Evolutionary conservation across 306 rosid species (phyloP), one percentile per base, ranked within the genome.

Genomic region (Alnus glutinosa): DNA sequence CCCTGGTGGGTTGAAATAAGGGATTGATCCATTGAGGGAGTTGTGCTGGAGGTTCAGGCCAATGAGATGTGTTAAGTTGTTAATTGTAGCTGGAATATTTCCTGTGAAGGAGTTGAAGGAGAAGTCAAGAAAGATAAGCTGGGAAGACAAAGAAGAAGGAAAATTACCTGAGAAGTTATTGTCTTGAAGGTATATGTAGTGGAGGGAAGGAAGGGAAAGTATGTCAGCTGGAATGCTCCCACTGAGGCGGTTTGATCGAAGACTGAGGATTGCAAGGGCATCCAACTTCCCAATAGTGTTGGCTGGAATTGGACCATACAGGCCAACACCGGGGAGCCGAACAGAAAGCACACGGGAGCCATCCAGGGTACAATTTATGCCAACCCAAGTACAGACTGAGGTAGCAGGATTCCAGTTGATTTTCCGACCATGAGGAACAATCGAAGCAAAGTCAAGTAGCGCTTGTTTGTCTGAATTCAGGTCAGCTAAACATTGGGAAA

Each of bases 101-200:
- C 98, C 97, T 0, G 86, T 90, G 76, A 94, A 84, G 55, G 83
- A 85, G 89, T 94, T 94, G 80, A 80, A 73, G n/a, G 98, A 92
- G 75, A 94, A 78, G 85, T 94, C 97, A 63, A 94, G 94, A 64
- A 87, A 52, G 32, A 71, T 55, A 85, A 94, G 93, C 5, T 11
- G 58, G 9, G 86, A 88, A 55, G 92, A 80, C 19, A 94, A 58
- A 50, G 80, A 88, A 37, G 86, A 49, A 37, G 97, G 91, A 52
- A 94, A 83, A 3, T 73, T 54, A 69, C 98, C 97, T 1, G 94
- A 86, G 66, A 94, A 84, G 75, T 81, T 80, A 82, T 94, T 94
- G 34, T 86, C 78, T 72, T 94, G 97, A 13, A 94, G 90, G 86
- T 87, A 87, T 9, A 90, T 1, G 79, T 80, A 73, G 44, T 83